Conservation (phyloP, 345 rosid species). For the Aquilaria malaccensis region DNA sequence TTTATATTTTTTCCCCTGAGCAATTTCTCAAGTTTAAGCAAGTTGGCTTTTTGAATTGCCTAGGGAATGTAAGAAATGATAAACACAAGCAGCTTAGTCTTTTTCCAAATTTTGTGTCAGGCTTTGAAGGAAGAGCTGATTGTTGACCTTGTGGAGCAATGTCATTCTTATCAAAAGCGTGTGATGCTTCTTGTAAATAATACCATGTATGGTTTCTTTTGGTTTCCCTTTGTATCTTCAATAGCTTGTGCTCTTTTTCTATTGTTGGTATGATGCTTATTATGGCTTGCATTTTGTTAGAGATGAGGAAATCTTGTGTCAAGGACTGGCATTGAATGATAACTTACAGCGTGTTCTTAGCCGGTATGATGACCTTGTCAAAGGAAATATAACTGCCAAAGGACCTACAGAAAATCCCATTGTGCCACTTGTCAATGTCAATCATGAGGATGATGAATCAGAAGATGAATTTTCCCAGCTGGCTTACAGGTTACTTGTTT, state of each 20-base stretch:
- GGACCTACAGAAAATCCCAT: constrained; percentile 25
- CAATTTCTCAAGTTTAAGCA: too few species aligned
- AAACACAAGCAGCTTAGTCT: too few species aligned
- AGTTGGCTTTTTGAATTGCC: too few species aligned
- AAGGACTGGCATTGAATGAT: constrained; percentile 77
- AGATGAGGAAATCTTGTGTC: constrained; percentile 66
- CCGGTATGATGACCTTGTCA: constrained; percentile 64
- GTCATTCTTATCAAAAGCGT: constrained; percentile 76
- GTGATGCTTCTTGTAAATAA: constrained; percentile 74
- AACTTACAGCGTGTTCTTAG: constrained; percentile 65
- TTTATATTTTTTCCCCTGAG: too few species aligned
- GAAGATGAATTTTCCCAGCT: constrained; percentile 76
- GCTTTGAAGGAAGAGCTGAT: constrained; percentile 79
- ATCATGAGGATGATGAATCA: constrained; percentile 60
- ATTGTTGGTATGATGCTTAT: constrained; percentile 17
- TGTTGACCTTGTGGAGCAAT: constrained; percentile 90
- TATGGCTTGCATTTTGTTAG: constrained; percentile 25
- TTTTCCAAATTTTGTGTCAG: constrained; percentile 36
- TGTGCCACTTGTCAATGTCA: constrained; percentile 44
- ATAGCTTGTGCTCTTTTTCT: constrained; percentile 3
- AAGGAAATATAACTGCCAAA: constrained; percentile 37
- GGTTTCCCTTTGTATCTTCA: not conserved
- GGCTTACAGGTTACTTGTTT: constrained; percentile 47
- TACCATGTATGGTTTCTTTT: constrained; percentile 40
- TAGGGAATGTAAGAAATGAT: too few species aligned